Conservation (phyloP, 2,329 filamentous ascomycete genomes). For the Paecilomyces sp. region DNA sequence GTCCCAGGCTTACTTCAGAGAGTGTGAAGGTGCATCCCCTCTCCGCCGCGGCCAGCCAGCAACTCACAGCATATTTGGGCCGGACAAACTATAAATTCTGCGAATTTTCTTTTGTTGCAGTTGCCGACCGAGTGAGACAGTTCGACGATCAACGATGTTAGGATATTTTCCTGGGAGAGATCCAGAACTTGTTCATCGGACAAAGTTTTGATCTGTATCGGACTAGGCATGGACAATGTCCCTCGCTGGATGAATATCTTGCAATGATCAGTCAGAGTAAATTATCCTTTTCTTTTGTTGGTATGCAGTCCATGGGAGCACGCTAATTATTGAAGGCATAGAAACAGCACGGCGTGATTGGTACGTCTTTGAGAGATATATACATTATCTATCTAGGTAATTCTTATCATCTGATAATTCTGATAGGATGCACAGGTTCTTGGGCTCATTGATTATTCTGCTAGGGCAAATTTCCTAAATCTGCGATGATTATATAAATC, state of each 20-base stretch:
- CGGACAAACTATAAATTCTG: constrained; percentile 29
- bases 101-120: neutral
- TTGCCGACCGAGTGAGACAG: too few species aligned
- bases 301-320: too few species aligned
- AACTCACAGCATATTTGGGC: constrained; percentile 30
- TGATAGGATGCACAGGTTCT: too few species aligned
- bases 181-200: neutral
- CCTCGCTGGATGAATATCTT: neutral
- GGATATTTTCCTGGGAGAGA: neutral
- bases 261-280: neutral
- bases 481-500: constrained; percentile 1
- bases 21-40: neutral
- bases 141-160: neutral
- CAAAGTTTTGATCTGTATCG: constrained; percentile 1
- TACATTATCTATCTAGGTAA: too few species aligned
- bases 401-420: too few species aligned
- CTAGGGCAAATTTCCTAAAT: neutral
- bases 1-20: too few species aligned
- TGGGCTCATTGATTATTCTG: neutral
- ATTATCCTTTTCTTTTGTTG: neutral
- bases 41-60: constrained; percentile 28
- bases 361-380: too few species aligned
- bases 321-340: neutral
- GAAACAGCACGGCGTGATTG: neutral
- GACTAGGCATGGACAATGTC: neutral